Base-by-base conservation (phyloP, 441 rosid species). In the Populus hybrid region DNA sequence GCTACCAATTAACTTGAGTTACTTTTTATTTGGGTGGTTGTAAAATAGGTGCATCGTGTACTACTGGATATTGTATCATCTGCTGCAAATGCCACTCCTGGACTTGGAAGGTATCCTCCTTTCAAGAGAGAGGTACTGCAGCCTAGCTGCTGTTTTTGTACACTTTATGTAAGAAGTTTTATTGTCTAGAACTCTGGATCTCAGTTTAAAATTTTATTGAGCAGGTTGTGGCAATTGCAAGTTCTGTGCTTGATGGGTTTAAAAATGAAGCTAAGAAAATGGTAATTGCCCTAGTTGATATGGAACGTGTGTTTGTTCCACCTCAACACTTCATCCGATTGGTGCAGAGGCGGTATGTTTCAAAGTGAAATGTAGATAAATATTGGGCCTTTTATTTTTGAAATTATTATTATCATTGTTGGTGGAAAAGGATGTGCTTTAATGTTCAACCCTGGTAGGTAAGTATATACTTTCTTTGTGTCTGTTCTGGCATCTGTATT, bases 281-380 rank as follows among this genome's bases (percentile, higher is more conserved):
- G 99, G 99, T 95, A 20, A 89, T 93, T 83, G 99, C 99, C 50
- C 84, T 95, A 59, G 98, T 95, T 79, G 99, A 95, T 81, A 95
- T 95, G 99, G 99, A 95, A 85, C 97, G 99, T 69, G 98, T 89
- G 32, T 95, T 95, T 86, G 99, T 95, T 77, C 99, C 99, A 69
- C 98, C 99, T 72, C 99, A 95, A 75, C 98, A 93, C 82, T 95
- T 95, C 85, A 95, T 95, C 80, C 97, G 99, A 73, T 83, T 95
- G 82, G 95, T 95, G 82, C 99, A 95, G 75, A 90, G 99, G 80
- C 84, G 98, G 99, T 93, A 88, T 72, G 87, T 40, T 61, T 68
- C 71, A 23, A 64, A 28, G 12, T 75, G n/a, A 28, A 30, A 63
- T 7, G 69, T 72, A 0, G 46, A 59, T 59, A 24, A 32, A 34